Percentiles rank a stretch among this genome's conserved stretches.
phyloP scores from a whole-genome alignment of 2,329 filamentous ascomycete species.

The Plectosphaerella cucumerina region DNA sequence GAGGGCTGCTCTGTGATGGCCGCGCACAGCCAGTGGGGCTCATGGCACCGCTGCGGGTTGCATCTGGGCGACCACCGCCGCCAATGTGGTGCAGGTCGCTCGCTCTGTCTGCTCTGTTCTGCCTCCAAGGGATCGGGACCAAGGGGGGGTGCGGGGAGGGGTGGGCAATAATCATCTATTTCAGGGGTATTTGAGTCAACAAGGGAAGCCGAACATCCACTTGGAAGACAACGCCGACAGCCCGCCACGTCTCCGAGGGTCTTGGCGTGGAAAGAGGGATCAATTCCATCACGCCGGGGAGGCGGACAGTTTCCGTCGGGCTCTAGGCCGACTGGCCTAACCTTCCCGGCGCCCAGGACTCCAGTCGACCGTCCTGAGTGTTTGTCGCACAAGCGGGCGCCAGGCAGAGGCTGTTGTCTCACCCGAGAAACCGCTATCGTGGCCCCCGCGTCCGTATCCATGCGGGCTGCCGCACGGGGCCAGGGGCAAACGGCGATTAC shows the following conservation, averaged over 20 bases:
- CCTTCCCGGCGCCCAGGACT: not conserved
- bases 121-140: not conserved
- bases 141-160: not conserved
- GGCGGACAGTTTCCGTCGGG: too few relatives aligned
- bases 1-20: too few relatives aligned
- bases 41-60: not conserved
- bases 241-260: too few relatives aligned
- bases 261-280: too few relatives aligned
- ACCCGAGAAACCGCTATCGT: not conserved
- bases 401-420: slow-evolving; percentile 2
- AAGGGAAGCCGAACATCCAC: not conserved
- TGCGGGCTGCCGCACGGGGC: not conserved
- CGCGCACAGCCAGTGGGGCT: not conserved
- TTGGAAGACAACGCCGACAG: not conserved
- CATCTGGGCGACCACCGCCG: not conserved
- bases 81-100: not conserved
- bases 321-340: too few relatives aligned
- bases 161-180: not conserved
- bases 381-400: not conserved
- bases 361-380: not conserved
- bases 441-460: not conserved
- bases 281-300: too few relatives aligned
- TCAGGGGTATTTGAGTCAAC: not conserved
- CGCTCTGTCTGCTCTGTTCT: not conserved
- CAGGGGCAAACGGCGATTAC: not conserved